Base-by-base conservation (phyloP, 179 eudicot species). In the Corrigiola litoralis region DNA sequence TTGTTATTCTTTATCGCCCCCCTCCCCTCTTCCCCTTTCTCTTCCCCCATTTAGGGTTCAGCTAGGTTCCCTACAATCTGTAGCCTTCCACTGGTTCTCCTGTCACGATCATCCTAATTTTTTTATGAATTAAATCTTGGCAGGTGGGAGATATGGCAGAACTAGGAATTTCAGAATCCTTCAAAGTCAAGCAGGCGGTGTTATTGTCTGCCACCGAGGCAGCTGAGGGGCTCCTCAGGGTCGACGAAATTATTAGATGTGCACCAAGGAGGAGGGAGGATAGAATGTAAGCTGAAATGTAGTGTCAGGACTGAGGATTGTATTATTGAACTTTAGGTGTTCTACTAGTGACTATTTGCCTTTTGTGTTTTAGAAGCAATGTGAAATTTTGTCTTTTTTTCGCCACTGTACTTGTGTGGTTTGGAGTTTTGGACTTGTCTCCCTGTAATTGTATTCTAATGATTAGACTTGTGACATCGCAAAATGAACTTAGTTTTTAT, bases 191-290 rank as follows among this genome's bases (percentile, higher is more conserved):
- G 77, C 89, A 92, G 66, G 98, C 96, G 25, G 87, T 92, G 18
- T 70, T 92, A 77, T 73, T 89, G 53, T 92, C 98, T 37, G 95
- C 98, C 52, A 89, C 88, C 0, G 98, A 92, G 75, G 98, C 96
- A 58, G 92, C 96, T 24, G 98, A 92, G 77, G 91, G 88, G 92
- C 88, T 92, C 59, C 84, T 92, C 20, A 80, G 98, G 68, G 98
- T 92, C 14, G 98, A 92, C 28, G 96, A 92, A 56, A 92, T 92
- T 70, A 92, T 92, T 80, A 92, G 84, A 41, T 87, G 96, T 74
- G 98, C 98, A 33, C 98, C 98, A 3, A 82, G 98, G 76, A 76
- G 63, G 67, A 87, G 98, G 74, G 98, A 92, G 73, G 85, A 91
- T 63, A 77, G 95, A 63, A 92, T 92, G 98, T 89, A 81, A 44